phyloP scores from a whole-genome alignment of 148 eudicot species.

The Fallopia convolvulus region DNA sequence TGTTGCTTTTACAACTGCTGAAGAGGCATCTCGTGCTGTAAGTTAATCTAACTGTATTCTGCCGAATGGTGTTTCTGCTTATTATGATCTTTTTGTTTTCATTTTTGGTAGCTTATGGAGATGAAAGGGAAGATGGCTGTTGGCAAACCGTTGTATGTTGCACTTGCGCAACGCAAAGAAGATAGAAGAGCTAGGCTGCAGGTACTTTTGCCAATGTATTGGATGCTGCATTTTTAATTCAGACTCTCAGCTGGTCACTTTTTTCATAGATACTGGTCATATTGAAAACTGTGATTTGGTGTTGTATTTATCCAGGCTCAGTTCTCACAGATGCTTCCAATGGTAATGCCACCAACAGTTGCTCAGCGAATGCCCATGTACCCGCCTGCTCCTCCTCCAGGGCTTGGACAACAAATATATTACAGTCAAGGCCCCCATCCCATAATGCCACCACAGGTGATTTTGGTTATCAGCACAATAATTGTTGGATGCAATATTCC shows the following conservation, averaged over 20 bases:
- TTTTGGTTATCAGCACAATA: neutral
- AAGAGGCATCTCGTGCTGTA: slow-evolving; percentile 90
- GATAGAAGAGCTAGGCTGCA: slow-evolving; percentile 82
- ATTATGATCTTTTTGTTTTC: neutral
- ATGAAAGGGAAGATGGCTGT: slow-evolving; percentile 85
- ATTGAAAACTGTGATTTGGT: neutral
- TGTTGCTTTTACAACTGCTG: slow-evolving; percentile 85
- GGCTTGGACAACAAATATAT: slow-evolving; percentile 77
- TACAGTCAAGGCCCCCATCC: slow-evolving; percentile 78
- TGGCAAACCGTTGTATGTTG: slow-evolving; percentile 86
- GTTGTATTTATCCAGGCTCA: slow-evolving; percentile 39
- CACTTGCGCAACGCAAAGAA: slow-evolving; percentile 87
- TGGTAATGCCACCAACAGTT: slow-evolving; percentile 53
- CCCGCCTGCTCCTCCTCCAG: slow-evolving; percentile 66
- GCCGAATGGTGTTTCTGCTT: neutral
- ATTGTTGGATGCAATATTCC: neutral
- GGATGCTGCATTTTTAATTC: neutral
- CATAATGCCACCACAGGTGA: slow-evolving; percentile 73
- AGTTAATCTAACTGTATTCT: slow-evolving; percentile 21
- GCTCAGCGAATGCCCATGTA: slow-evolving; percentile 80
- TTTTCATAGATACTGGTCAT: too few relatives aligned
- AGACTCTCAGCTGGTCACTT: neutral
- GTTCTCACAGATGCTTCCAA: slow-evolving; percentile 77
- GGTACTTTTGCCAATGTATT: slow-evolving; percentile 21
- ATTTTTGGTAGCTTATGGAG: slow-evolving; percentile 46